These are phyloP conservation scores for Golubevia sp. DNA, from an alignment of 1,284 basidiomycete genomes.

Conservation along the genomic window DNA sequence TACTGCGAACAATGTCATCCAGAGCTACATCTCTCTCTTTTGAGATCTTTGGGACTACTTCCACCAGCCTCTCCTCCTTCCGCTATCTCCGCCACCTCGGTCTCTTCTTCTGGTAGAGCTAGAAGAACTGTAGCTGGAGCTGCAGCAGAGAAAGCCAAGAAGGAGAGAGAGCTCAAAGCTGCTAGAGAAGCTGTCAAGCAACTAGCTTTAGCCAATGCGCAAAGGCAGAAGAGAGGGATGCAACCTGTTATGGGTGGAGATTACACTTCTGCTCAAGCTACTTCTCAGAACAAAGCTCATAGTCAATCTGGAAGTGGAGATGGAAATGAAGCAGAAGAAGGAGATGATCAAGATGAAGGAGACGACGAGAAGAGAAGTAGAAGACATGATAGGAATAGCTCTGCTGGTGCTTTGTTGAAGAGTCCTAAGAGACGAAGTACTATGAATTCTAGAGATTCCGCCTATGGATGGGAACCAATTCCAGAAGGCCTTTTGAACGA, in stretches of 20 bases:
- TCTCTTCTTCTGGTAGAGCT: constrained; percentile 5
- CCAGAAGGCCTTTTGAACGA: constrained; percentile 52
- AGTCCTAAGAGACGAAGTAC: constrained; percentile 34
- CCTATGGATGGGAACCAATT: constrained; percentile 56
- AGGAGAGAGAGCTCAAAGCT: constrained; percentile 38
- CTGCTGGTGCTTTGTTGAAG: too few relatives aligned
- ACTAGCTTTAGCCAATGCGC: constrained; percentile 48
- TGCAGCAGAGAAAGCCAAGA: constrained; percentile 8
- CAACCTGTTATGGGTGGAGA: too few relatives aligned
- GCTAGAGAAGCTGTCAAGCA: constrained; percentile 52
- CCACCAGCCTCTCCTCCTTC: constrained; percentile 7
- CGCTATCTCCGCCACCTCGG: too few relatives aligned
- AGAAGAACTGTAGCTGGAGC: constrained; percentile 34
- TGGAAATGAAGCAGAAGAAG: too few relatives aligned
- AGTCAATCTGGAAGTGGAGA: too few relatives aligned
- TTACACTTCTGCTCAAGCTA: too few relatives aligned
- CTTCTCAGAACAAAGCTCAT: too few relatives aligned
- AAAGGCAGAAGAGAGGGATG: constrained; percentile 13
- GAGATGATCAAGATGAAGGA: too few relatives aligned
- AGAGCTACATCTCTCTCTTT: constrained; percentile 53
- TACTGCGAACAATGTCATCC: constrained; percentile 59
- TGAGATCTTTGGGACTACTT: constrained; percentile 50
- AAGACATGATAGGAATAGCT: too few relatives aligned
- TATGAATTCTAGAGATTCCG: constrained; percentile 58
- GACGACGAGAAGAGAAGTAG: too few relatives aligned